These are phyloP conservation scores for Clarkia xantiana DNA, from an alignment of 345 rosid genomes.

Conservation along the genomic window DNA sequence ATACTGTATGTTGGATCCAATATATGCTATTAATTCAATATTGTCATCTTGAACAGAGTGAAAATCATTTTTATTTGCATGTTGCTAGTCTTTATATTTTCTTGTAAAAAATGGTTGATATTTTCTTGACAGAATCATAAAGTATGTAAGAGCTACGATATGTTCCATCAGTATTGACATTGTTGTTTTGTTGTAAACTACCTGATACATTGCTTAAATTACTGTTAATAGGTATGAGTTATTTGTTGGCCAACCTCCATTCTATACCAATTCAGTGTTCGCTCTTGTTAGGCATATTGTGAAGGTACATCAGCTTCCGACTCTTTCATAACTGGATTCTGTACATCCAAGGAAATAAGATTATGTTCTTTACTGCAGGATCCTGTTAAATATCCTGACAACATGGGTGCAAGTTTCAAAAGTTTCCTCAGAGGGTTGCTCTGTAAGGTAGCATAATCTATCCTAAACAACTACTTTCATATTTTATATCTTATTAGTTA, in stretches of 20 bases:
- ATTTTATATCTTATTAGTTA: conserved; percentile 5
- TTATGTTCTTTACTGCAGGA: conserved; percentile 41
- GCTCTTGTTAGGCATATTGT: conserved; percentile 95
- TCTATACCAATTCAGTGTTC: conserved; percentile 94
- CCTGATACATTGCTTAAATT: neutral
- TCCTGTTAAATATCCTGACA: conserved; percentile 92
- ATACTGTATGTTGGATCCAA: conserved; percentile 47
- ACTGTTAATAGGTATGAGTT: conserved; percentile 63
- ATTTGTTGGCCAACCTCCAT: conserved; percentile 96
- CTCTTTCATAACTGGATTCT: neutral
- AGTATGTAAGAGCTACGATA: neutral
- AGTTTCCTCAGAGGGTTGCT: conserved; percentile 93
- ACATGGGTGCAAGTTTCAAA: conserved; percentile 72
- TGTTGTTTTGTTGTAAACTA: neutral
- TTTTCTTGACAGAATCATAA: no score
- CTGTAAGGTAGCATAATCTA: conserved; percentile 43
- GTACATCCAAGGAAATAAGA: conserved; percentile 19
- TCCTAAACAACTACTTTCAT: conserved; percentile 1
- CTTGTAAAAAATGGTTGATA: no score
- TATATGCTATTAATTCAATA: no score
- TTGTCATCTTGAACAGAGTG: no score
- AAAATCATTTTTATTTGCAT: no score
- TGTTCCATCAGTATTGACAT: neutral
- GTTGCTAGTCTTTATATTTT: no score
- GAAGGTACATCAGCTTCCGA: conserved; percentile 39